Conservation (phyloP, 2,329 filamentous ascomycete genomes). For the Beauveria australis region DNA sequence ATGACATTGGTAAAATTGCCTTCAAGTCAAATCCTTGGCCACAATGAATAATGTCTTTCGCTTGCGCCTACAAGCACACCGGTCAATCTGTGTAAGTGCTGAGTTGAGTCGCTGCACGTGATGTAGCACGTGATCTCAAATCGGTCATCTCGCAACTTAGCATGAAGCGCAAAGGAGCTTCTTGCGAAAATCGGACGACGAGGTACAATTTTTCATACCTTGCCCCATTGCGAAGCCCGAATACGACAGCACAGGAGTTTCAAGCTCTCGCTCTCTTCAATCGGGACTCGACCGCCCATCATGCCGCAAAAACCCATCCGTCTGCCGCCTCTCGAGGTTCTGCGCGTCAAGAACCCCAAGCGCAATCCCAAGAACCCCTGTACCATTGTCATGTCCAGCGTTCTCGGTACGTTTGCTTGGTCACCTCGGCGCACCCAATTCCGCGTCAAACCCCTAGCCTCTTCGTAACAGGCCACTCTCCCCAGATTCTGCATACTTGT, state of each 20-base stretch:
- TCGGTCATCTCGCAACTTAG: not conserved
- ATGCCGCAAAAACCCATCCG: slow-evolving; percentile 48
- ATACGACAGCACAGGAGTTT: not conserved
- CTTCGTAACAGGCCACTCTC: no score
- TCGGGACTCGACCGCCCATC: slow-evolving; percentile 12
- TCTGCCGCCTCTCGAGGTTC: slow-evolving; percentile 46
- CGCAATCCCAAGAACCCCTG: slow-evolving; percentile 43
- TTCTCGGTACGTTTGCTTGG: slow-evolving; percentile 38
- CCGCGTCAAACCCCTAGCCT: no score
- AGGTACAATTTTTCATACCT: not conserved
- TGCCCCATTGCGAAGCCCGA: not conserved
- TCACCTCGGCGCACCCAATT: not conserved
- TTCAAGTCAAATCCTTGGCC: not conserved
- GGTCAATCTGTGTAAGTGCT: not conserved
- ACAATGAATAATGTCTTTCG: not conserved
- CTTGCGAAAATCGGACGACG: not conserved
- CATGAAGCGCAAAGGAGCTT: not conserved
- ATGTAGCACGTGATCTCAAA: not conserved
- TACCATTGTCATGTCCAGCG: slow-evolving; percentile 47
- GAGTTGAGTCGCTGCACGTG: not conserved
- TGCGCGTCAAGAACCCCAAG: slow-evolving; percentile 48
- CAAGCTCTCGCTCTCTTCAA: no score
- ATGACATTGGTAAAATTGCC: no score
- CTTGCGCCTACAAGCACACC: not conserved
- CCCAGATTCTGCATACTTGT: no score